phyloP scores from a whole-genome alignment of 2,329 filamentous ascomycete species.

The Zasmidium citrigriseum region DNA sequence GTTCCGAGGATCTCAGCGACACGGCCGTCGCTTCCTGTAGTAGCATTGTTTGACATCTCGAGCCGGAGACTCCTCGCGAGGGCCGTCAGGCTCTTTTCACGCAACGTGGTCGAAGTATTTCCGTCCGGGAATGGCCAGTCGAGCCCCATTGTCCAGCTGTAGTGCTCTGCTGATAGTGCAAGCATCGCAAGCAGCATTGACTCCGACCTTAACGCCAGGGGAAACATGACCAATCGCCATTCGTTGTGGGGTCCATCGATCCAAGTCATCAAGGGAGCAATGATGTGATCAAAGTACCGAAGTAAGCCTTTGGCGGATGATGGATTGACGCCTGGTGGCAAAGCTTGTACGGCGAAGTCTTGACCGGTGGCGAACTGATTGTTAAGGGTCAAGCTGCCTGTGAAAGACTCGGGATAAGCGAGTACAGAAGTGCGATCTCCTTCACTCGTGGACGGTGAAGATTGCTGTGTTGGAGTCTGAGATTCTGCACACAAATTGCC shows the following conservation, averaged over 20 bases:
- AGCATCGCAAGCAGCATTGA: slow-evolving; percentile 10
- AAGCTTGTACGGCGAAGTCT: neutral
- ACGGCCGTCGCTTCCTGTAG: neutral
- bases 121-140: slow-evolving; percentile 8
- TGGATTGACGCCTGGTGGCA: slow-evolving; percentile 3
- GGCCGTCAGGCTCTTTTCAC: slow-evolving; percentile 6
- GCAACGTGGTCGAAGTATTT: slow-evolving; percentile 4
- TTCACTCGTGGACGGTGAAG: neutral
- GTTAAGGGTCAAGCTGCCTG: slow-evolving; percentile 1
- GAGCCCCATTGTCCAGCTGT: slow-evolving; percentile 1
- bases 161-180: slow-evolving; percentile 10
- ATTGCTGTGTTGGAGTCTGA: neutral
- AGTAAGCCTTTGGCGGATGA: slow-evolving; percentile 7
- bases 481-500: neutral
- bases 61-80: slow-evolving; percentile 3
- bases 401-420: neutral
- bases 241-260: slow-evolving; percentile 8
- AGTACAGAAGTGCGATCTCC: neutral
- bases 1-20: slow-evolving; percentile 6
- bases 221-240: slow-evolving; percentile 12
- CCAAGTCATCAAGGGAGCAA: slow-evolving; percentile 8
- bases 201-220: slow-evolving; percentile 5
- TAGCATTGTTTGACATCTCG: neutral
- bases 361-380: neutral
- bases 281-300: slow-evolving; percentile 12